phyloP scores from a whole-genome alignment of 108 stramenopile species.

The Schizochytrium sp. region DNA sequence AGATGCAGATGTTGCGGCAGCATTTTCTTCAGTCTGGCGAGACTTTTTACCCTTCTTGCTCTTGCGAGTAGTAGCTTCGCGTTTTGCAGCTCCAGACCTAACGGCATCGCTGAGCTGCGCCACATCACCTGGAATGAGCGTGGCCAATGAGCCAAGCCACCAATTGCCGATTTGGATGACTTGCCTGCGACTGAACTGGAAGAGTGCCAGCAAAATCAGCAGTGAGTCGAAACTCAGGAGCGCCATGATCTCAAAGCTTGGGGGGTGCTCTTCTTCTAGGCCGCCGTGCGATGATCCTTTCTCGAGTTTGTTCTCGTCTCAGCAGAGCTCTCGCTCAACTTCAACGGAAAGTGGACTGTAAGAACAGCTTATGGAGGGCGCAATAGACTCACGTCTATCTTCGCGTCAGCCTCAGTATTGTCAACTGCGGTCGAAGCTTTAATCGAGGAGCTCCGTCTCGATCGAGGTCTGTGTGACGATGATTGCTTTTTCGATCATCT shows the following conservation, averaged over 20 bases:
- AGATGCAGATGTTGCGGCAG: background rate
- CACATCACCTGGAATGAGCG: conserved; percentile 2
- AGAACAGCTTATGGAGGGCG: no score
- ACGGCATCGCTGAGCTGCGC: conserved; percentile 38
- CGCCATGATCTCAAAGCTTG: background rate
- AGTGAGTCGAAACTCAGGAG: conserved; percentile 42
- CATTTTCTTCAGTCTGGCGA: background rate
- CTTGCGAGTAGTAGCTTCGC: conserved; percentile 17
- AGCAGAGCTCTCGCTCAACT: background rate
- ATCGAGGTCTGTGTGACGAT: no score
- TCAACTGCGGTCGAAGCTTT: no score
- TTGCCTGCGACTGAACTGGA: background rate
- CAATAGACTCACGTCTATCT: no score
- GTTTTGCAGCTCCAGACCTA: background rate
- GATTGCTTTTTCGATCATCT: no score
- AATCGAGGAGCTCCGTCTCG: no score
- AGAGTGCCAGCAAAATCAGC: conserved; percentile 37
- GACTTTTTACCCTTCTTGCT: conserved; percentile 7
- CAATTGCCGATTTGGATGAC: conserved; percentile 32
- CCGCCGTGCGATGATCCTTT: background rate
- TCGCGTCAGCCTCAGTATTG: no score
- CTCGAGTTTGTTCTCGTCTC: background rate
- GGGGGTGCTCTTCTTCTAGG: background rate
- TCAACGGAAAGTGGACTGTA: background rate
- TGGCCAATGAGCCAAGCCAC: background rate